Conservation (phyloP, 2,329 filamentous ascomycete genomes). For the Penicillium sp. region DNA sequence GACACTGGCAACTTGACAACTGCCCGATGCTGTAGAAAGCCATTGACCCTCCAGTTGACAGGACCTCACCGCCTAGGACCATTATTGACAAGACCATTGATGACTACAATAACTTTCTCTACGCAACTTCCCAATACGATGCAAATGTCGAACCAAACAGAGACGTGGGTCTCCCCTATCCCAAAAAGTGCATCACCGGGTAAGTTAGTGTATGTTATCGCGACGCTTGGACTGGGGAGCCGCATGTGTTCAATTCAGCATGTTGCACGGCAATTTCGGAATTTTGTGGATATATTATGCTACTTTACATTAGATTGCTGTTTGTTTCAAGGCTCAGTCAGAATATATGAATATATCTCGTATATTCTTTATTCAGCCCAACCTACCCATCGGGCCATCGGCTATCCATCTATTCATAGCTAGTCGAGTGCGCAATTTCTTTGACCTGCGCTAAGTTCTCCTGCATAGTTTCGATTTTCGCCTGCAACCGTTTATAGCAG, state of each 20-base stretch:
- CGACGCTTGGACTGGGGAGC: neutral
- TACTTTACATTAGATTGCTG: neutral
- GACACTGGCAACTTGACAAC: neutral
- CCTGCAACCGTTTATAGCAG: slow-evolving; percentile 19
- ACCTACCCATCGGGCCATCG: neutral
- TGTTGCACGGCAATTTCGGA: neutral
- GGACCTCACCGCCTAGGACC: neutral
- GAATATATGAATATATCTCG: neutral
- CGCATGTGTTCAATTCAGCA: neutral
- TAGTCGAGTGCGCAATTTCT: slow-evolving; percentile 16
- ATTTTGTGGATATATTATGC: neutral
- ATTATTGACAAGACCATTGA: neutral
- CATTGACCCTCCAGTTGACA: neutral
- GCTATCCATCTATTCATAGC: slow-evolving; percentile 1
- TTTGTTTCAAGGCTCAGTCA: neutral
- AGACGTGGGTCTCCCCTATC: slow-evolving; percentile 22
- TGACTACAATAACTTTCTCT: neutral
- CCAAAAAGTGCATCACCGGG: neutral
- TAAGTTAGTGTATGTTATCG: neutral
- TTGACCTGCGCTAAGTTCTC: slow-evolving; percentile 15
- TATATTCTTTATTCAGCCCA: neutral
- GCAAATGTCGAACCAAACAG: slow-evolving; percentile 40
- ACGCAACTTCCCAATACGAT: slow-evolving; percentile 35
- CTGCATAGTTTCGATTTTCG: slow-evolving; percentile 17
- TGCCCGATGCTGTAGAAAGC: neutral